Conservation (phyloP, 2,329 filamentous ascomycete species). For the Stachybotrys echinatus region DNA sequence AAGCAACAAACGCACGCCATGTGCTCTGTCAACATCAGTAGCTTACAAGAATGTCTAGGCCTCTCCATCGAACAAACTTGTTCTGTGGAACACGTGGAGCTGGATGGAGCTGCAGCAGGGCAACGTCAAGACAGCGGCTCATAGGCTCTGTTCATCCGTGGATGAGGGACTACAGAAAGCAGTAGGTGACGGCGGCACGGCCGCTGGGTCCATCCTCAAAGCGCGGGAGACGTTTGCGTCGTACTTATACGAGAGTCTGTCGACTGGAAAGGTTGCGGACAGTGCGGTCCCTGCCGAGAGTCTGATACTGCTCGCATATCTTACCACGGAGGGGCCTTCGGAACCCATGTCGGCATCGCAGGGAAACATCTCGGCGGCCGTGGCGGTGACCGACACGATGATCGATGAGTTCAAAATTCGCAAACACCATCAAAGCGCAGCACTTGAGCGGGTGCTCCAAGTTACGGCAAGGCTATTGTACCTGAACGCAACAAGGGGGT, state of each 20-base stretch:
- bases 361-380: conserved; percentile 50
- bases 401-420: conserved; percentile 37
- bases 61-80: conserved; percentile 7
- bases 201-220: conserved; percentile 43
- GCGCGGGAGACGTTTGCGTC: conserved; percentile 46
- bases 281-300: conserved; percentile 56
- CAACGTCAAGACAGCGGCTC: conserved; percentile 25
- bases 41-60: neutral
- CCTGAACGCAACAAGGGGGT: conserved; percentile 57
- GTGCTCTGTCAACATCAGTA: neutral
- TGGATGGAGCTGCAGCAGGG: conserved; percentile 57
- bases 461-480: conserved; percentile 61
- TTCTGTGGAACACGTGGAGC: conserved; percentile 58
- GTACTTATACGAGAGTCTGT: conserved; percentile 50
- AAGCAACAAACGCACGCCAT: conserved; percentile 10
- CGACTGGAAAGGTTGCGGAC: conserved; percentile 37
- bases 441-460: conserved; percentile 65
- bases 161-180: conserved; percentile 19
- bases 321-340: conserved; percentile 37
- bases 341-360: conserved; percentile 43
- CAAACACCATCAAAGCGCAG: conserved; percentile 21
- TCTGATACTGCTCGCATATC: conserved; percentile 61
- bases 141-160: conserved; percentile 33
- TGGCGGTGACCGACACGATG: conserved; percentile 32
- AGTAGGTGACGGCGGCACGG: conserved; percentile 11